Evolutionary conservation across 768 basidiomycete species (phyloP).

Genomic region (Mycena vitilis): DNA sequence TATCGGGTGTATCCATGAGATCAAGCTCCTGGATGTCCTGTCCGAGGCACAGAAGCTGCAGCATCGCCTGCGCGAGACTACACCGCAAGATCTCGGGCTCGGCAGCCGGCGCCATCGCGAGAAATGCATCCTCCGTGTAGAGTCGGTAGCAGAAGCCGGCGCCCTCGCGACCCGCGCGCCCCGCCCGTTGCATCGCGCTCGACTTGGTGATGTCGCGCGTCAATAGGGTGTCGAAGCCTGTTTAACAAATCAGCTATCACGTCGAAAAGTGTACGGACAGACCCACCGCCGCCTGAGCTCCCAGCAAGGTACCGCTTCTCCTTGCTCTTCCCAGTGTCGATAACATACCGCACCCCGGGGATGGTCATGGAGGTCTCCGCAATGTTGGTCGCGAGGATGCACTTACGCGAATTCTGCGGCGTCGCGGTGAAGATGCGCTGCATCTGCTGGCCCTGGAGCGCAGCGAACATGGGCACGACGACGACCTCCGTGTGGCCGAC

Average conservation of each 20-base stretch:
- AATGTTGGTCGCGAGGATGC: conserved; percentile 97
- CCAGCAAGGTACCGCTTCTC: conserved; percentile 88
- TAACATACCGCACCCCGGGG: conserved; percentile 93
- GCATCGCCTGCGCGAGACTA: conserved; percentile 82
- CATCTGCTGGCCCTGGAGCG: conserved; percentile 83
- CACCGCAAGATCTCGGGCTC: conserved; percentile 94
- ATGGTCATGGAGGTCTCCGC: conserved; percentile 99
- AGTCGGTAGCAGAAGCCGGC: conserved; percentile 90
- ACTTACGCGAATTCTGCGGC: conserved; percentile 80
- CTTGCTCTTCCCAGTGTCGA: conserved; percentile 96
- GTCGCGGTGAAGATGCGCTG: conserved; percentile 79
- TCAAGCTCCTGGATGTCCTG: conserved; percentile 85
- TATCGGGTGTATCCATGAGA: conserved; percentile 89
- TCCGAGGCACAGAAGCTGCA: conserved; percentile 88
- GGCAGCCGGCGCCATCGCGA: conserved; percentile 69
- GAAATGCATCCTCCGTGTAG: conserved; percentile 87
- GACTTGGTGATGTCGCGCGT: conserved; percentile 89
- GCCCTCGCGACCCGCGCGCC: conserved; percentile 95
- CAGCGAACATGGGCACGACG: conserved; percentile 87
- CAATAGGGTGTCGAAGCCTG: conserved; percentile 90
- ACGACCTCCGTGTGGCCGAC: conserved; percentile 67
- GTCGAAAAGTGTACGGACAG: background rate
- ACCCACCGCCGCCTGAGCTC: conserved; percentile 73
- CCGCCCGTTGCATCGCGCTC: conserved; percentile 93
- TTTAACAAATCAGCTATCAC: conserved; percentile 7